Percentiles rank a stretch among this genome's conserved stretches.
Evolutionary conservation across 345 rosid species (phyloP).

Genomic region (Hibiscus trionum): DNA sequence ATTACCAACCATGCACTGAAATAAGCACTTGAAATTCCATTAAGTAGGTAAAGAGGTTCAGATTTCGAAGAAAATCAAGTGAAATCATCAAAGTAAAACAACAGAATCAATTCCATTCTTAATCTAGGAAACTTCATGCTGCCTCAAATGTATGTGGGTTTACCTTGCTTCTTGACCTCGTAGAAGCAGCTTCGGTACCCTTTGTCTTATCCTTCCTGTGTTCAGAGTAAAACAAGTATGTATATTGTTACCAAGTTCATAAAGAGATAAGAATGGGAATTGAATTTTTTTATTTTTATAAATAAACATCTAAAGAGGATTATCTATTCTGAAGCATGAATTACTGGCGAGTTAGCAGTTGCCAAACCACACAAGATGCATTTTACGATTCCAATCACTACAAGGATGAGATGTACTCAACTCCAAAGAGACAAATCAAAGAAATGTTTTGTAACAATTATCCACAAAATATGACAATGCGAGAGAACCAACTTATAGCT

Average conservation of each 20-base stretch:
- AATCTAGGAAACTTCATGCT: not conserved
- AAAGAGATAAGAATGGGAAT: not conserved
- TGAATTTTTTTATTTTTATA: not conserved
- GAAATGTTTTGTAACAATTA: not conserved
- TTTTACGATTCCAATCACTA: too few relatives aligned
- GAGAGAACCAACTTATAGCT: conserved; percentile 10
- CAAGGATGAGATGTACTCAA: not conserved
- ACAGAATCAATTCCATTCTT: not conserved
- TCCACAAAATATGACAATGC: not conserved
- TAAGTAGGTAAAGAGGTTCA: too few relatives aligned
- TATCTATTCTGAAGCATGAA: not conserved
- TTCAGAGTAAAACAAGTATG: conserved; percentile 6
- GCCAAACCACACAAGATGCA: not conserved
- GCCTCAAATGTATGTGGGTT: conserved; percentile 11
- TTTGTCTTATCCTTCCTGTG: conserved; percentile 50
- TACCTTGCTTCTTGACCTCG: conserved; percentile 57
- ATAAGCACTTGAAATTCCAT: not conserved
- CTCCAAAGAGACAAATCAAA: not conserved
- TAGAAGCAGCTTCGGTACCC: conserved; percentile 29
- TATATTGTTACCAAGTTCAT: not conserved
- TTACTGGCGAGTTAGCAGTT: not conserved
- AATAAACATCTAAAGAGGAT: not conserved
- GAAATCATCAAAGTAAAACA: not conserved
- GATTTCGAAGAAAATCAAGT: too few relatives aligned
- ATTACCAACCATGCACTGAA: not conserved